Evolutionary conservation across 1,284 basidiomycete species (phyloP).

Genomic region (Apiotrichum montevideense): DNA sequence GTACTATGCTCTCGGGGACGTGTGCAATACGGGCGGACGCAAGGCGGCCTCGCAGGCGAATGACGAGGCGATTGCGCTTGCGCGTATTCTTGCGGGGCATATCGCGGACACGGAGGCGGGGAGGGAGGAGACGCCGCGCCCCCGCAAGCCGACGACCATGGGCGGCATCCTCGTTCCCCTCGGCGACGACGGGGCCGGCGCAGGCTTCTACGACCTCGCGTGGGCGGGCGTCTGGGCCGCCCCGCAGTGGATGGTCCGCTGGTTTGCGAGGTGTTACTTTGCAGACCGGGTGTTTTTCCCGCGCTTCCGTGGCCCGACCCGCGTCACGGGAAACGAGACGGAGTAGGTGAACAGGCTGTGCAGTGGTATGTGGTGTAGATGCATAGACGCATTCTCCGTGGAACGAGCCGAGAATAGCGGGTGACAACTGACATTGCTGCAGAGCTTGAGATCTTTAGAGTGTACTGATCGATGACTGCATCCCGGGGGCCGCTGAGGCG

Average conservation of each 20-base stretch:
- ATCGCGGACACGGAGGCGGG: neutral
- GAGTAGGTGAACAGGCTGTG: no score
- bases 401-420: no score
- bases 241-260: constrained; percentile 6
- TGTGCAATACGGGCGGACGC: constrained; percentile 3
- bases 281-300: no score
- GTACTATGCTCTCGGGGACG: constrained; percentile 40
- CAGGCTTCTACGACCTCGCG: neutral
- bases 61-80: neutral
- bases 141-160: neutral
- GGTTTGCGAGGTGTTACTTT: constrained; percentile 11
- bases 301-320: no score
- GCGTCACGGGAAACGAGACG: no score
- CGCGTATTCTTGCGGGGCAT: neutral
- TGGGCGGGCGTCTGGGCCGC: constrained; percentile 6
- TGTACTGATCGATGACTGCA: no score
- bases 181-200: constrained; percentile 8
- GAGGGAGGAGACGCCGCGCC: neutral
- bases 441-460: no score
- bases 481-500: no score
- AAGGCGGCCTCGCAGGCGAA: constrained; percentile 8
- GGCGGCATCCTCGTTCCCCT: constrained; percentile 2
- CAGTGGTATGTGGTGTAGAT: no score
- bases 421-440: no score
- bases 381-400: no score